Evolutionary conservation across 2,329 filamentous ascomycete genomes (phyloP).

Genomic region (Cadophora sp.): DNA sequence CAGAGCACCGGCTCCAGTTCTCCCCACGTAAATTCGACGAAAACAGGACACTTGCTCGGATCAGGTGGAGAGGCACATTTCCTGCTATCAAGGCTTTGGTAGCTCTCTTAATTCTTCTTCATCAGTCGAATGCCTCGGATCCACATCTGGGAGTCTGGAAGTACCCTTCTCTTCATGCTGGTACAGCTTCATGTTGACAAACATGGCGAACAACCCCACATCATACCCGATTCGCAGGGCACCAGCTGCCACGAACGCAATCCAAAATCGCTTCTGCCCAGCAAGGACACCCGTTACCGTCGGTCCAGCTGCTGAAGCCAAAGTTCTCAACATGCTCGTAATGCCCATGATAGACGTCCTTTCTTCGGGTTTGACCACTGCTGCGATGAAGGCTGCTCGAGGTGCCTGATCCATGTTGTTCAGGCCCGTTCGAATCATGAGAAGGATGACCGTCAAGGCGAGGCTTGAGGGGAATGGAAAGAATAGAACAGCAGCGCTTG

Average conservation of each 20-base stretch:
- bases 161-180: conserved; percentile 32
- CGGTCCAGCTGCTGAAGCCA: conserved; percentile 65
- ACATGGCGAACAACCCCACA: conserved; percentile 59
- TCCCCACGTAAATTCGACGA: too few species aligned
- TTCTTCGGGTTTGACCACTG: conserved; percentile 67
- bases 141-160: background rate
- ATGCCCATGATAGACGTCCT: conserved; percentile 75
- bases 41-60: too few species aligned
- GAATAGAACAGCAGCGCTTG: conserved; percentile 62
- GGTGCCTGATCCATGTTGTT: conserved; percentile 76
- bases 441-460: conserved; percentile 62
- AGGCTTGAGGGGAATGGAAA: conserved; percentile 54
- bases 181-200: conserved; percentile 45
- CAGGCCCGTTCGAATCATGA: conserved; percentile 65
- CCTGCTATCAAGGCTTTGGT: background rate
- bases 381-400: conserved; percentile 70
- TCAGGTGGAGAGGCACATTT: too few species aligned
- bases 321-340: conserved; percentile 71
- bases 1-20: too few species aligned
- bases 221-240: conserved; percentile 66
- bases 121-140: conserved; percentile 4
- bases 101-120: conserved; percentile 18
- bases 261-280: conserved; percentile 61
- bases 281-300: conserved; percentile 67
- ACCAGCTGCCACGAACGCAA: conserved; percentile 67